Percentiles rank a stretch among this genome's conserved stretches.
phyloP scores from a whole-genome alignment of 192 early-diverging fungal species.

The Backusella parvicylindrica region DNA sequence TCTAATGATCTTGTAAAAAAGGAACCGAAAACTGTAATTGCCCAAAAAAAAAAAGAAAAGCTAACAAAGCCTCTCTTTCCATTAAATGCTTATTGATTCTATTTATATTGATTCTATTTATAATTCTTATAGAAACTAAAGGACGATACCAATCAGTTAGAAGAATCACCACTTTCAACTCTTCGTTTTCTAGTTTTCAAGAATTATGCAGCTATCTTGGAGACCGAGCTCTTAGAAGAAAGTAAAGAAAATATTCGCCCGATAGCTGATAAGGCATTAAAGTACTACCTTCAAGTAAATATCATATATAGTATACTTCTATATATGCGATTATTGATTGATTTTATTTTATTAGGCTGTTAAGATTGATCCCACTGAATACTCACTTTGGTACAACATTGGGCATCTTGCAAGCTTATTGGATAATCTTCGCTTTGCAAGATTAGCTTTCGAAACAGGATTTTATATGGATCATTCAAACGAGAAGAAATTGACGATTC shows the following conservation, averaged over 20 bases:
- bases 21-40: conserved; percentile 29
- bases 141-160: background rate
- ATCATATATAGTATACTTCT: background rate
- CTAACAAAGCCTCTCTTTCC: background rate
- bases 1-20: conserved; percentile 39
- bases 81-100: background rate
- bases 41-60: background rate
- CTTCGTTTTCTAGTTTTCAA: conserved; percentile 48
- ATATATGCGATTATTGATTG: background rate
- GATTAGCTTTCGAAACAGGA: conserved; percentile 29
- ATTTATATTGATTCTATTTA: background rate
- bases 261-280: conserved; percentile 25
- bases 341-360: conserved; percentile 17
- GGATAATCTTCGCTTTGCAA: conserved; percentile 21
- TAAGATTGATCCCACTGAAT: conserved; percentile 28
- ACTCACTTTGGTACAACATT: conserved; percentile 27
- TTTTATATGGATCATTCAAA: conserved; percentile 9
- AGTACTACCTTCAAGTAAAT: conserved; percentile 44
- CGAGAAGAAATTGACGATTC: background rate
- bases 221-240: conserved; percentile 27
- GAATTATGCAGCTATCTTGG: conserved; percentile 49
- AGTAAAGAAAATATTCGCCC: background rate
- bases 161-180: conserved; percentile 32
- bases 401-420: conserved; percentile 16
- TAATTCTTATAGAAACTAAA: background rate